Conservation (phyloP, 306 rosid genomes). For the Prunus armeniaca region DNA sequence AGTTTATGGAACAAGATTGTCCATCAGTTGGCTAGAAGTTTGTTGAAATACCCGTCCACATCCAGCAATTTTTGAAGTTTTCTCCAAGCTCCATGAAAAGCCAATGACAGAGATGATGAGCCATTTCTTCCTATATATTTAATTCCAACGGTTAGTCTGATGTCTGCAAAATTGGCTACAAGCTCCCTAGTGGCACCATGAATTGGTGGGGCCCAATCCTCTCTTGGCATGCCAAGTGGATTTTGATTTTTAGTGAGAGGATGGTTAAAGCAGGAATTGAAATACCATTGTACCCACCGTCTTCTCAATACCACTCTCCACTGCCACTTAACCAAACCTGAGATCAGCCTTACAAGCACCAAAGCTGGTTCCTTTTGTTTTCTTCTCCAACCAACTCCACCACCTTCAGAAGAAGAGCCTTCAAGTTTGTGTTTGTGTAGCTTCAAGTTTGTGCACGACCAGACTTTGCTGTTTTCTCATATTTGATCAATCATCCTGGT, state of each 20-base stretch:
- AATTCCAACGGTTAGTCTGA: constrained; percentile 27
- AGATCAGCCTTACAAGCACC: constrained; percentile 13
- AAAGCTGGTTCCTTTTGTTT: constrained; percentile 11
- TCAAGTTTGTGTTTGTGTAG: background rate
- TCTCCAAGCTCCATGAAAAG: background rate
- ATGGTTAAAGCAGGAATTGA: background rate
- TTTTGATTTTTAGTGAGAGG: constrained; percentile 4
- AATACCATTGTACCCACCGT: constrained; percentile 31
- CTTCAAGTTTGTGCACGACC: too few species aligned
- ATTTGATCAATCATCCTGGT: background rate
- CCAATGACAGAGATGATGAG: background rate
- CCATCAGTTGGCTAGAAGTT: background rate
- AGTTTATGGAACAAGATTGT: background rate
- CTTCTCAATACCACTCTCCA: constrained; percentile 16
- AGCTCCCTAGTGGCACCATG: constrained; percentile 22
- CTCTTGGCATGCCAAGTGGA: background rate
- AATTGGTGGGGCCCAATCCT: constrained; percentile 24
- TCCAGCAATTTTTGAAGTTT: background rate
- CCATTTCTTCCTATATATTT: background rate
- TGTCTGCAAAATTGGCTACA: constrained; percentile 22
- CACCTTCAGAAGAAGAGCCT: constrained; percentile 16
- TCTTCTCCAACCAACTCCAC: constrained; percentile 19
- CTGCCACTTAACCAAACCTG: background rate
- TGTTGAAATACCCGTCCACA: background rate
- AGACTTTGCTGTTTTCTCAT: background rate